Percentiles rank a stretch among this genome's conserved stretches.
Evolutionary conservation across 169 alveolate genomes (phyloP).

Genomic region (Blepharisma undulans): DNA sequence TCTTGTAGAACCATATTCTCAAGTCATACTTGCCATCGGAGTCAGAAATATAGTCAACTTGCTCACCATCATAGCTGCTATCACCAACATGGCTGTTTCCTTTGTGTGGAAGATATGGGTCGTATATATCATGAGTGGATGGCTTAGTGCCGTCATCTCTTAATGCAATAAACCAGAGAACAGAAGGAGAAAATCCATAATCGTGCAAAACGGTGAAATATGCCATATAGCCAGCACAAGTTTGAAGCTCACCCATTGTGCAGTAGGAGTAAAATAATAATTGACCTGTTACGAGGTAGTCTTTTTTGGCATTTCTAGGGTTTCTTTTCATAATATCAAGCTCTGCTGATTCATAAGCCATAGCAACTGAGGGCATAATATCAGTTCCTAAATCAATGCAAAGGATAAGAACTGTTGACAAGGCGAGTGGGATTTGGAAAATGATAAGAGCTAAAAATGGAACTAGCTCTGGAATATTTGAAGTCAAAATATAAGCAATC

Average conservation of each 20-base stretch:
- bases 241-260: constrained; percentile 75
- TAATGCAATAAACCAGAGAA: constrained; percentile 54
- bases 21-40: constrained; percentile 15
- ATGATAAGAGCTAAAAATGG: constrained; percentile 72
- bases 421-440: constrained; percentile 74
- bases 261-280: constrained; percentile 79
- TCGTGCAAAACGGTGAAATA: constrained; percentile 81
- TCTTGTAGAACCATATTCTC: neutral
- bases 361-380: constrained; percentile 79
- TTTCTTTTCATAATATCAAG: constrained; percentile 77
- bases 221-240: constrained; percentile 76
- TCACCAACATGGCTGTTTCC: constrained; percentile 48
- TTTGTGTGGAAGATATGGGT: constrained; percentile 41
- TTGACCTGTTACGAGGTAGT: constrained; percentile 77
- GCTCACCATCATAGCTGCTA: neutral
- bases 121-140: constrained; percentile 55
- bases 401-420: constrained; percentile 74
- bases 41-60: constrained; percentile 5
- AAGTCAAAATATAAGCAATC: constrained; percentile 75
- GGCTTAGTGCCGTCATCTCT: constrained; percentile 60
- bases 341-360: constrained; percentile 85
- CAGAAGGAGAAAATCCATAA: constrained; percentile 77
- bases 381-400: constrained; percentile 84
- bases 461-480: constrained; percentile 78
- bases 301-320: constrained; percentile 73